Evolutionary conservation across 2,329 filamentous ascomycete species (phyloP).

Genomic region (Claviceps africana): DNA sequence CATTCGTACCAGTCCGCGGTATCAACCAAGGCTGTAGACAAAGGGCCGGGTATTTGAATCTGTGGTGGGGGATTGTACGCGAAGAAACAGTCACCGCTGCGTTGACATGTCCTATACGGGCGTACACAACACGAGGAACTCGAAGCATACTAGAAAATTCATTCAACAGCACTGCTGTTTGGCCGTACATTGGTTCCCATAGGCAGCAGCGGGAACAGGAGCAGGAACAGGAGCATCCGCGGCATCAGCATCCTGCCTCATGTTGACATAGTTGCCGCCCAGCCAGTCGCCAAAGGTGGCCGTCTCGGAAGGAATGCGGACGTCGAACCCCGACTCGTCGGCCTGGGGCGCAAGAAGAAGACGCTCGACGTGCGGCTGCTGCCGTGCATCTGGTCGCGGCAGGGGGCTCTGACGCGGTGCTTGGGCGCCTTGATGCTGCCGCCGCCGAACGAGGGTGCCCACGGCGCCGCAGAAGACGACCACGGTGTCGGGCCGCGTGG

Average conservation of each 20-base stretch:
- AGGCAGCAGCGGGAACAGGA: not conserved
- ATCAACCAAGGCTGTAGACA: not conserved
- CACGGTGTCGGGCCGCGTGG: not conserved
- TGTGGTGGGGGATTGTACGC: too few species aligned
- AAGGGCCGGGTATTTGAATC: too few species aligned
- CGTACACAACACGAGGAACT: too few species aligned
- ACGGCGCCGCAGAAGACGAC: conserved; percentile 1
- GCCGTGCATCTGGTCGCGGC: not conserved
- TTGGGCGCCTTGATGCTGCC: not conserved
- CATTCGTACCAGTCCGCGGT: not conserved
- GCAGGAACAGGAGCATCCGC: not conserved
- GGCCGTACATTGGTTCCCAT: too few species aligned
- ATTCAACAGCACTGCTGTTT: too few species aligned
- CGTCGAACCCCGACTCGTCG: not conserved
- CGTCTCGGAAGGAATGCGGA: not conserved
- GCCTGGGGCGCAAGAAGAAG: not conserved
- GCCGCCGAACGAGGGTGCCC: not conserved
- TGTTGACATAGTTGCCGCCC: conserved; percentile 1
- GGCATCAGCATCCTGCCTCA: not conserved
- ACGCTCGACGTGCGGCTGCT: not conserved
- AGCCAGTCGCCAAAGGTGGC: not conserved
- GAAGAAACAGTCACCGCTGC: too few species aligned
- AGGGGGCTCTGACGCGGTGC: not conserved
- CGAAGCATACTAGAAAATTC: too few species aligned
- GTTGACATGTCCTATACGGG: too few species aligned